Base-by-base conservation (phyloP, 2,329 filamentous ascomycete species). In the Nannizzia gypsea region DNA sequence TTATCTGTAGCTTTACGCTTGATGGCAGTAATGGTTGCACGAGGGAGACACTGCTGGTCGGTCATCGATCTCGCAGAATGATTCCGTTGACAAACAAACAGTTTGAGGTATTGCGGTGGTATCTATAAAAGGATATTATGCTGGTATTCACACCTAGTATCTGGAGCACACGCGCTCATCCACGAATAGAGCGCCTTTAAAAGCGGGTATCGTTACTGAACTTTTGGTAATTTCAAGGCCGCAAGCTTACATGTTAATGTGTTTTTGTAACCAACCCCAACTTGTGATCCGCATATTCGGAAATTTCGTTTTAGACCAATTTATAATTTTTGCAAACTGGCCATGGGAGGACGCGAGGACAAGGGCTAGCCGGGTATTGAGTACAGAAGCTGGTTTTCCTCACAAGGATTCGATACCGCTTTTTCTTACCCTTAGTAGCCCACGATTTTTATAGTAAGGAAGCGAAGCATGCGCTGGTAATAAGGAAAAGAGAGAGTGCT, bases 241-340 rank as follows among this genome's bases (percentile, higher is more conserved):
- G n/a, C n/a, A 28, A 54, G 6, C 48, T 24, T n/a, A 13, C 24
- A 24, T 8, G 24, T 31, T 17, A 54, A 34, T 42, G n/a, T 54
- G 24, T 54, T 54, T 36, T 3, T 54, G 48, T 54, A 54, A 54
- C 48, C 48, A 54, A 54, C 48, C 48, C 24, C 26, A 15, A 54
- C 5, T 34, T 31, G 48, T 54, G 48, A 34, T 17, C 48, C 48
- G 48, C 48, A 31, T 31, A 34, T 54, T 34, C 48, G 28, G 48
- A 34, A 34, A 17, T 54, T 34, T 34, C 6, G n/a, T 54, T n/a
- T 26, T 48, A 20, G 44, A 11, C 44, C 26, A 34, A 6, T 26
- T 54, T 11, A 34, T 48, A 2, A 8, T 52, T 8, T 52, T 54
- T 54, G 48, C 48, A 54, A 36, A 20, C 11, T 4, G 31, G 26